These are phyloP conservation scores for Dryas drummondii DNA, from an alignment of 306 rosid species.

Conservation along the genomic window DNA sequence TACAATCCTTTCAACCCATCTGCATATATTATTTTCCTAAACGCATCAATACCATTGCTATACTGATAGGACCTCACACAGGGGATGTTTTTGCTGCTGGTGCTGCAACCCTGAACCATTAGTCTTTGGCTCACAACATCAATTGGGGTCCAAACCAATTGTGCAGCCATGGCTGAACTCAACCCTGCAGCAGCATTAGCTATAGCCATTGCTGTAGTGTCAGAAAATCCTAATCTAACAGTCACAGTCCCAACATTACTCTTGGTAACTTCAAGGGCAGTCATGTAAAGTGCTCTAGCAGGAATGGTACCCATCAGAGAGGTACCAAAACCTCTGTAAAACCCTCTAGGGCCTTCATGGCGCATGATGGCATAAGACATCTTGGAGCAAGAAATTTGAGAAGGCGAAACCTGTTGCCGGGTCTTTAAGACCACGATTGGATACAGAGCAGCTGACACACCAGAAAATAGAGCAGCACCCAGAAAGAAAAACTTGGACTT, in stretches of 20 bases:
- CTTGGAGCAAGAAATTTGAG: slow-evolving; percentile 59
- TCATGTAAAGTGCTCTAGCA: slow-evolving; percentile 94
- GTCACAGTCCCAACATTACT: slow-evolving; percentile 70
- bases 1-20: slow-evolving; percentile 87
- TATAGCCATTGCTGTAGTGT: slow-evolving; percentile 60
- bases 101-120: slow-evolving; percentile 69
- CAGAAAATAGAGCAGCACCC: slow-evolving; percentile 93
- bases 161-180: slow-evolving; percentile 91
- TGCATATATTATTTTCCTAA: slow-evolving; percentile 59
- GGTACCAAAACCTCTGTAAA: slow-evolving; percentile 92
- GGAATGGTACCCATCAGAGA: slow-evolving; percentile 91
- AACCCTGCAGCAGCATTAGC: slow-evolving; percentile 86
- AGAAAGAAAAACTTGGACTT: slow-evolving; percentile 88
- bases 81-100: slow-evolving; percentile 32
- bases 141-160: slow-evolving; percentile 90
- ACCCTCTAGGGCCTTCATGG: slow-evolving; percentile 78
- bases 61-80: slow-evolving; percentile 50
- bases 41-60: slow-evolving; percentile 82
- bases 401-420: slow-evolving; percentile 70
- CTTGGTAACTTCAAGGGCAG: slow-evolving; percentile 80
- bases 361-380: slow-evolving; percentile 69
- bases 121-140: slow-evolving; percentile 95
- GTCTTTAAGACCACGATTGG: slow-evolving; percentile 85
- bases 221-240: slow-evolving; percentile 65
- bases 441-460: slow-evolving; percentile 76